phyloP scores from a whole-genome alignment of 208 protist species.

The Trichomonas vaginalis region DNA sequence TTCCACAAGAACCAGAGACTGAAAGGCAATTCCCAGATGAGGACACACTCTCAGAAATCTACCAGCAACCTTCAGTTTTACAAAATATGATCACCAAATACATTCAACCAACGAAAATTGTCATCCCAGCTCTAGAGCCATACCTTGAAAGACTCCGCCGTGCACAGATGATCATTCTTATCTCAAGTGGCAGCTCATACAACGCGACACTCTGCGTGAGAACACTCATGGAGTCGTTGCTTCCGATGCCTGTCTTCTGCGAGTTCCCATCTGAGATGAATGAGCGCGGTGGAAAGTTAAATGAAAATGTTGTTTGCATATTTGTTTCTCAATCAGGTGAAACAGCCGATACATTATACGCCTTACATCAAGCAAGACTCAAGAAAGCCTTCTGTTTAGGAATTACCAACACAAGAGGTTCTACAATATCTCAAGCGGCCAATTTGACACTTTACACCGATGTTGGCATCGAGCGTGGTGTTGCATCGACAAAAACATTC shows the following conservation, averaged over 20 bases:
- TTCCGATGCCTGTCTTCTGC: not conserved
- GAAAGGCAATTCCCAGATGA: not conserved
- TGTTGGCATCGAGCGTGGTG: not conserved
- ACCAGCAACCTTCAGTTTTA: not conserved
- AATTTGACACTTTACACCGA: not conserved
- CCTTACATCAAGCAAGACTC: not conserved
- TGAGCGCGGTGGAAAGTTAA: not conserved
- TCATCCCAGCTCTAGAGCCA: not conserved
- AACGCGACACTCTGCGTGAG: not conserved
- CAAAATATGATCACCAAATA: not conserved
- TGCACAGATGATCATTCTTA: not conserved
- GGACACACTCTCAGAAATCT: not conserved
- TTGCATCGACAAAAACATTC: constrained; percentile 50
- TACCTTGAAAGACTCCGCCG: not conserved
- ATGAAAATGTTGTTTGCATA: not conserved
- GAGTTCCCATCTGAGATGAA: not conserved
- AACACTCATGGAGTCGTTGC: not conserved
- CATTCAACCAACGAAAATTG: not conserved
- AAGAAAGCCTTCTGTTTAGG: not conserved
- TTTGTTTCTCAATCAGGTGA: not conserved
- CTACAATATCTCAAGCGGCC: not conserved
- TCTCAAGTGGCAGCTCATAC: not conserved
- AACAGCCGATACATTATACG: not conserved
- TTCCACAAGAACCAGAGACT: not conserved
- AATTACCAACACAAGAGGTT: not conserved